Evolutionary conservation across 208 protist genomes (phyloP).

Genomic region (Trypanosoma avium): DNA sequence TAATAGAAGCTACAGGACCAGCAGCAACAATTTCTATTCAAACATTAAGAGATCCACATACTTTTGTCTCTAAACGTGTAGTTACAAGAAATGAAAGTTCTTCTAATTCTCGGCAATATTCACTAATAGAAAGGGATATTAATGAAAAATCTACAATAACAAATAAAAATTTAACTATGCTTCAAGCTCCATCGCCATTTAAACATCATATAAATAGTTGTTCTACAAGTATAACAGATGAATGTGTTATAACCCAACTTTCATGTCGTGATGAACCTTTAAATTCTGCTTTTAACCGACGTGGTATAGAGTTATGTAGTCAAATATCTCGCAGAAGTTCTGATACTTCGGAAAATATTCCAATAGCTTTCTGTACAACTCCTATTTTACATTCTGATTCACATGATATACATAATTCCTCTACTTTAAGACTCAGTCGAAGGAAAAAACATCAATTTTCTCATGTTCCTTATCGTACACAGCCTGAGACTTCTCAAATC

Average conservation of each 20-base stretch:
- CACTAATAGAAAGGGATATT: too few relatives aligned
- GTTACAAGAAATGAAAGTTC: not conserved
- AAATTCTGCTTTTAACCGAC: not conserved
- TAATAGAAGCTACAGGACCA: not conserved
- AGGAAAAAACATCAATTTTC: too few relatives aligned
- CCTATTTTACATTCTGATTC: not conserved
- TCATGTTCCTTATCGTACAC: too few relatives aligned
- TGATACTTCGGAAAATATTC: not conserved
- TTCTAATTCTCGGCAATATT: not conserved
- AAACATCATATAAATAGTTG: not conserved
- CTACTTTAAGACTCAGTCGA: too few relatives aligned
- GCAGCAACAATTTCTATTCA: not conserved
- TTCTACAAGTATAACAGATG: slow-evolving; percentile 7
- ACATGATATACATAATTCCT: too few relatives aligned
- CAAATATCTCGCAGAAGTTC: not conserved
- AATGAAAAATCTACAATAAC: not conserved
- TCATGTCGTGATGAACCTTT: not conserved
- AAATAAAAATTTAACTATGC: not conserved
- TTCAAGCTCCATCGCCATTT: not conserved
- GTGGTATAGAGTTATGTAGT: not conserved
- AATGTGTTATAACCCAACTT: not conserved
- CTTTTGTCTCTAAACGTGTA: slow-evolving; percentile 12
- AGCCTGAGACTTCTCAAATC: too few relatives aligned
- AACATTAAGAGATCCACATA: not conserved
- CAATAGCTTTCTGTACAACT: not conserved